A percentile compares a stretch with the other conserved stretches of the same genome.
phyloP scores from a whole-genome alignment of 768 basidiomycete genomes.

The Boletus sp. region DNA sequence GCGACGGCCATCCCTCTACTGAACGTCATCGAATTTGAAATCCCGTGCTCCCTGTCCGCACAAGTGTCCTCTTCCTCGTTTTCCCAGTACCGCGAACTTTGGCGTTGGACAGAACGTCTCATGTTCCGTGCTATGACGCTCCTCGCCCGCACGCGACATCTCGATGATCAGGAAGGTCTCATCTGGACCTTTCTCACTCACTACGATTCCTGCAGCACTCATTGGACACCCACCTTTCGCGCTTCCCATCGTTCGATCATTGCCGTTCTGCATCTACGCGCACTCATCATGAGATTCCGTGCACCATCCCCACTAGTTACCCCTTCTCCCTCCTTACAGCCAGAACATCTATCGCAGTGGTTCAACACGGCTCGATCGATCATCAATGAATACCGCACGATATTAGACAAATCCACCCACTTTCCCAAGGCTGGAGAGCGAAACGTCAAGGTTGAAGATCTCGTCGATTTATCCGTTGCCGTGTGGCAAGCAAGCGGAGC shows the following conservation, averaged over 20 bases:
- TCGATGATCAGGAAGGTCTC: constrained; percentile 36
- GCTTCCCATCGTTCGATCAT: constrained; percentile 72
- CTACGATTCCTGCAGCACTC: constrained; percentile 58
- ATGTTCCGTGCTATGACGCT: constrained; percentile 79
- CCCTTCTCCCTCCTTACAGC: constrained; percentile 18
- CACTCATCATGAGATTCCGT: constrained; percentile 56
- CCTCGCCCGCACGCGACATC: constrained; percentile 45
- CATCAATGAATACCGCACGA: constrained; percentile 67
- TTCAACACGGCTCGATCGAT: constrained; percentile 60
- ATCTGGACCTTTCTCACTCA: constrained; percentile 65
- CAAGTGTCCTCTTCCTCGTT: constrained; percentile 47
- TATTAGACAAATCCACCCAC: constrained; percentile 63
- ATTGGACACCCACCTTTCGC: constrained; percentile 82
- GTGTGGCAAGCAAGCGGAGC: constrained; percentile 79
- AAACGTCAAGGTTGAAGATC: constrained; percentile 78
- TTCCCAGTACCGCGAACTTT: constrained; percentile 72
- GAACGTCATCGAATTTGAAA: constrained; percentile 45
- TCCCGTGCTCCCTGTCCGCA: constrained; percentile 34
- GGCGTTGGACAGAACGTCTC: constrained; percentile 80
- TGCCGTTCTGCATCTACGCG: constrained; percentile 68
- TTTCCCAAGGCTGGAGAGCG: constrained; percentile 84
- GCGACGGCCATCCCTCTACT: constrained; percentile 55
- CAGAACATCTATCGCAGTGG: constrained; percentile 51
- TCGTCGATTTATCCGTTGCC: constrained; percentile 76
- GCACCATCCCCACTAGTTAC: constrained; percentile 13